Evolutionary conservation across 2,329 filamentous ascomycete species (phyloP).

Genomic region (Celoporthe dispersa): DNA sequence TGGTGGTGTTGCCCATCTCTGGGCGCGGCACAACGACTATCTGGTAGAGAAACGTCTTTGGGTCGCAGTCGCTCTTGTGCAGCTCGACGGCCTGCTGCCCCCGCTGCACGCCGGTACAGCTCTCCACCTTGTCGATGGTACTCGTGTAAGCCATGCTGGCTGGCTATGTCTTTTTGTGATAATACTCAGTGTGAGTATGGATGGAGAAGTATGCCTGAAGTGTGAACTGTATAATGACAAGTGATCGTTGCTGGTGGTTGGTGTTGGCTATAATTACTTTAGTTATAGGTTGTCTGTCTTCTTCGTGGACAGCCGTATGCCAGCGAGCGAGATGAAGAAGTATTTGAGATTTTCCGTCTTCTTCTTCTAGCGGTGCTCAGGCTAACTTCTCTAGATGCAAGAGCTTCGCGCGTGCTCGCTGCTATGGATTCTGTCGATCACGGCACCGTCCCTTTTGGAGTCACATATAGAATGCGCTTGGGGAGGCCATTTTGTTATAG

Average conservation of each 20-base stretch:
- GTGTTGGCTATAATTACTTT: neutral
- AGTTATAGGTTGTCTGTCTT: neutral
- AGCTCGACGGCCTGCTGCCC: neutral
- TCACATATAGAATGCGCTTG: neutral
- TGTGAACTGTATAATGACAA: neutral
- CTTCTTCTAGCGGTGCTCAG: neutral
- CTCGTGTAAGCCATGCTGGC: neutral
- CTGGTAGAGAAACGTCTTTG: neutral
- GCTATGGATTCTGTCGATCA: neutral
- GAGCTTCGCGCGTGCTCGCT: neutral
- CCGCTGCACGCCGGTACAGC: neutral
- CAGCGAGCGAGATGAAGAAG: neutral
- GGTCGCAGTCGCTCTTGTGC: neutral
- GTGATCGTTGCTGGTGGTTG: neutral
- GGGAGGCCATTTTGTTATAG: neutral
- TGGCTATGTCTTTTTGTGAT: neutral
- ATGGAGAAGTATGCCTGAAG: neutral
- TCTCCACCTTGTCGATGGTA: neutral
- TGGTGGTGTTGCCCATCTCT: neutral
- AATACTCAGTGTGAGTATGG: neutral
- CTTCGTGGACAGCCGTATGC: neutral
- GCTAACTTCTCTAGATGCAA: neutral
- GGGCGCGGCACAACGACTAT: neutral
- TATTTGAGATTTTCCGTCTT: neutral
- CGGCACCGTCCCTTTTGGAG: neutral